Conservation (phyloP, 2,329 filamentous ascomycete genomes). For the Chaetomiaceae sp. region DNA sequence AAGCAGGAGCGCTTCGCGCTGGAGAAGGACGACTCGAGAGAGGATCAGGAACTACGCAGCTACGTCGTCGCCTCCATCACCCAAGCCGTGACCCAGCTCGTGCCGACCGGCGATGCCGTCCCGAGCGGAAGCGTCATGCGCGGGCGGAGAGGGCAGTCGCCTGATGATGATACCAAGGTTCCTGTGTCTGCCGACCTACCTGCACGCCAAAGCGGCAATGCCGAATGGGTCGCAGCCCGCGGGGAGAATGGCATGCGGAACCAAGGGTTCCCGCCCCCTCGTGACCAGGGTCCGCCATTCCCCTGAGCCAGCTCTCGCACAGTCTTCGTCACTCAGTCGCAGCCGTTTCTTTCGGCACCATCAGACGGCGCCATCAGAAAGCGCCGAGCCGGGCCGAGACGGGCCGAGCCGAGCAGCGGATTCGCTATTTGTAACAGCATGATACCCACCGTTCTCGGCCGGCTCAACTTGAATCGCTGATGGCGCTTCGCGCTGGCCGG, state of each 20-base stretch:
- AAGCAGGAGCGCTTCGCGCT: constrained; percentile 81
- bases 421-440: constrained; percentile 17
- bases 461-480: not conserved
- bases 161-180: constrained; percentile 53
- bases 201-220: constrained; percentile 36
- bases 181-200: constrained; percentile 52
- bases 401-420: constrained; percentile 15
- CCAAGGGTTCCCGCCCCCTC: constrained; percentile 20
- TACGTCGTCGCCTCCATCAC: constrained; percentile 72
- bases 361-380: not conserved
- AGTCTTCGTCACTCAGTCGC: not conserved
- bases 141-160: constrained; percentile 28
- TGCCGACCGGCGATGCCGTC: constrained; percentile 42
- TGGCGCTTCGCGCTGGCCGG: too few relatives aligned
- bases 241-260: constrained; percentile 31
- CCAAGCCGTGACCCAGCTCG: constrained; percentile 65
- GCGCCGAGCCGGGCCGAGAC: constrained; percentile 1
- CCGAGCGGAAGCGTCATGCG: constrained; percentile 22
- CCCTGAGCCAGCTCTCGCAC: constrained; percentile 11
- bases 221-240: constrained; percentile 36
- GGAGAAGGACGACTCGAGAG: constrained; percentile 72
- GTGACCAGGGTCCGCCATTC: constrained; percentile 22
- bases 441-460: constrained; percentile 20
- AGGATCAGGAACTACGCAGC: constrained; percentile 69
- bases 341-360: not conserved